Evolutionary conservation across 805 yeast species (phyloP), one percentile per base, ranked within the genome.

Genomic region (Starmerella asiatica): DNA sequence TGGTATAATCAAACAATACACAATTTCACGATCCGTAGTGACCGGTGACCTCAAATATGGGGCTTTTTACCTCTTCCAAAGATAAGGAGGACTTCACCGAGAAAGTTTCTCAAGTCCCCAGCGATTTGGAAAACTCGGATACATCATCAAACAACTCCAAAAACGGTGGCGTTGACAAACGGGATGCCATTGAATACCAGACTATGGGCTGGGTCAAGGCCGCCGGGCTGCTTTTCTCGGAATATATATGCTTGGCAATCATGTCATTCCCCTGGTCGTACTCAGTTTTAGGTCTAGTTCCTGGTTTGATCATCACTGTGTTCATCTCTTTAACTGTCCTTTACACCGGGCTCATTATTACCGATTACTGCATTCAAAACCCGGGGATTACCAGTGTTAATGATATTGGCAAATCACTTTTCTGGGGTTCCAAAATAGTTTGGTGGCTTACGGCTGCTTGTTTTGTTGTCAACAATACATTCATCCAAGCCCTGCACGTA

Each of bases 201-300:
- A 59, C 67, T 17, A 71, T 76, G 46, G 65, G 75, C 21, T 73
- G 77, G 77, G 69, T 66, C 47, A 69, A 64, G 45, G 71, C 78
- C 0, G 74, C 78, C 1, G 76, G 75, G n/a, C 60, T 73, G 30
- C 57, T 73, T 38, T 70, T 73, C 45, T 68, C 75, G 1, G 79
- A 73, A 53, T 73, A 73, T 53, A 71, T 73, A 24, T 74, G 77
- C 48, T 60, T 73, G 44, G 79, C 79, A 12, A 71, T 72, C 43
- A 65, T 73, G 73, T 69, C 76, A n/a, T 73, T 73, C 53, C 79
- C 79, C 0, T 71, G 77, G 76, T 69, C 76, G 9, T 73, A 70
- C 48, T 70, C 77, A 3, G 73, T 73, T 3, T 56, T 73, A 16
- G 79, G 79, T 0, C 55, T 73, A 7, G 68, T 73, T 2, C 76